Evolutionary conservation across 2,329 filamentous ascomycete genomes (phyloP).

Genomic region (Neonectria ditissima): DNA sequence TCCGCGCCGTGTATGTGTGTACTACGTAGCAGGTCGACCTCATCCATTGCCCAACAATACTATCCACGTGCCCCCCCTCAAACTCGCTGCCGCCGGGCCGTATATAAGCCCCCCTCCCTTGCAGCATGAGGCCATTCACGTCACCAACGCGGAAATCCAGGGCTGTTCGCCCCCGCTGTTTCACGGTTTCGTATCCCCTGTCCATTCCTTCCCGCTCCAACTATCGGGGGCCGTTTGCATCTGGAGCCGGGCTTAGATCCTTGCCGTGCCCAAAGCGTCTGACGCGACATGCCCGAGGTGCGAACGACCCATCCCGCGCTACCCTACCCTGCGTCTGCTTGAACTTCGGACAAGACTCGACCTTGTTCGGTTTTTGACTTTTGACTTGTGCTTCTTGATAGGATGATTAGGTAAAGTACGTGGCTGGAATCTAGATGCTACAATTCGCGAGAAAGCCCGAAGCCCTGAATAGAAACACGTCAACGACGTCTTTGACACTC

Average conservation of each 20-base stretch:
- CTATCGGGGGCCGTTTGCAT: neutral
- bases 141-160: neutral
- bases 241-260: neutral
- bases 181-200: neutral
- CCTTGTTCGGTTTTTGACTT: too few species aligned
- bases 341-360: neutral
- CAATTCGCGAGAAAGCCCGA: neutral
- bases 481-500: neutral
- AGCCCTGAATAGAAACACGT: neutral
- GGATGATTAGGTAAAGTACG: neutral
- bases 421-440: neutral
- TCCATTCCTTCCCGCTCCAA: constrained; percentile 2
- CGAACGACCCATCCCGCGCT: neutral
- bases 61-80: too few species aligned
- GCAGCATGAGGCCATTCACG: neutral
- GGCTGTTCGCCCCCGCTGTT: constrained; percentile 1
- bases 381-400: neutral
- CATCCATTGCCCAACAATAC: neutral
- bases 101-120: too few species aligned
- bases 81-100: neutral
- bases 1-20: neutral
- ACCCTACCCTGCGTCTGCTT: neutral
- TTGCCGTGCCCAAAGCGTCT: neutral
- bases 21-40: too few species aligned
- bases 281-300: neutral